A percentile compares a stretch with the other conserved stretches of the same genome.
phyloP scores from a whole-genome alignment of 78 protist genomes.

The Dictyostelium firmibasis region DNA sequence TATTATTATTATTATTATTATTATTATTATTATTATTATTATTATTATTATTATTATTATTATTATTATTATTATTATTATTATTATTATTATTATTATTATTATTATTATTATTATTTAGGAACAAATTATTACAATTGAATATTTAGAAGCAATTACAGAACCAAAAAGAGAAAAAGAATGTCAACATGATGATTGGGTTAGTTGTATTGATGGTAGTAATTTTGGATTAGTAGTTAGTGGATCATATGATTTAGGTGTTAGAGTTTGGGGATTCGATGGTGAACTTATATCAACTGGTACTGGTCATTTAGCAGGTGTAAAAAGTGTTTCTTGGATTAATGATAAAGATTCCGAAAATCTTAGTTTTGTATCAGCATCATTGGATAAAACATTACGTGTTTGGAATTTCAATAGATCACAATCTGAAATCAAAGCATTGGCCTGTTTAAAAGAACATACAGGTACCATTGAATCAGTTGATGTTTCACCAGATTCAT shows the following conservation, averaged over 20 bases:
- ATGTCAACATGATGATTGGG: constrained; percentile 80
- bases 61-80: background rate
- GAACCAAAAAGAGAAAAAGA: constrained; percentile 74
- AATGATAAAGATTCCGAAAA: background rate
- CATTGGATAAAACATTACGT: constrained; percentile 64
- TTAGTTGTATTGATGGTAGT: constrained; percentile 32
- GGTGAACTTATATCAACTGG: constrained; percentile 27
- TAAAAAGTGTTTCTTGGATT: constrained; percentile 44
- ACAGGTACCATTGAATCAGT: constrained; percentile 45
- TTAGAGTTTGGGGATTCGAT: constrained; percentile 24
- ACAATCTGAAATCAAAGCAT: background rate
- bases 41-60: background rate
- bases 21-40: background rate
- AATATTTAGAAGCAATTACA: constrained; percentile 74
- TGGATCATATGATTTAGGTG: constrained; percentile 71
- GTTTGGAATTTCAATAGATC: constrained; percentile 30
- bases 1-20: too few relatives aligned
- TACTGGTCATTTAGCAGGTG: constrained; percentile 63
- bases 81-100: background rate
- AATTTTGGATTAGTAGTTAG: constrained; percentile 6
- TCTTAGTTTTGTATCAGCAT: constrained; percentile 10
- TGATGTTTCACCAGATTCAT: constrained; percentile 19
- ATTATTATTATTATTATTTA: background rate
- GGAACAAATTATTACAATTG: constrained; percentile 51
- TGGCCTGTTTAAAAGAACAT: constrained; percentile 29